Percentiles rank a stretch among this genome's conserved stretches.
Evolutionary conservation across 805 yeast genomes (phyloP).

Genomic region (Sugiyamaella lignohabitans): DNA sequence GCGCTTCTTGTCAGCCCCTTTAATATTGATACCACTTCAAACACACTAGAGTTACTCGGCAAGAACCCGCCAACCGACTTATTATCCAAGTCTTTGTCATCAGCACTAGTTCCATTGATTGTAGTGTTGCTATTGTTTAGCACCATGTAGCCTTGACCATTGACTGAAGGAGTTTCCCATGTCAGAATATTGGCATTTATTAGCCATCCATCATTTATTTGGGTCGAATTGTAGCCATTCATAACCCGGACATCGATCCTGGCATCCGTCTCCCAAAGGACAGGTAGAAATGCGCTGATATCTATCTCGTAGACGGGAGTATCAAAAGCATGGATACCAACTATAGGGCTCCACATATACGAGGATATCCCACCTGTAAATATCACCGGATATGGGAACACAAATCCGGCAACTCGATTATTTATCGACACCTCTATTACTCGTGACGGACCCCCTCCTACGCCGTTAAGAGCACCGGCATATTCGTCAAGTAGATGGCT

Average conservation of each 20-base stretch:
- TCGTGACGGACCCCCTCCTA: conserved; percentile 54
- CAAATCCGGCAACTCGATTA: conserved; percentile 52
- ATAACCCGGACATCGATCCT: conserved; percentile 7
- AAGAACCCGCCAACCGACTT: background rate
- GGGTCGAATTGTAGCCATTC: conserved; percentile 10
- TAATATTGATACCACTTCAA: background rate
- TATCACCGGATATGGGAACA: conserved; percentile 67
- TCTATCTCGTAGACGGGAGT: conserved; percentile 62
- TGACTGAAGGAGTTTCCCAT: conserved; percentile 21
- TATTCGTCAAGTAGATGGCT: conserved; percentile 37
- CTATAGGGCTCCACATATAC: conserved; percentile 73
- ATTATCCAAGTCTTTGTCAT: background rate
- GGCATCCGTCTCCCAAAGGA: conserved; percentile 48
- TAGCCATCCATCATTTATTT: conserved; percentile 27
- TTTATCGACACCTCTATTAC: conserved; percentile 55
- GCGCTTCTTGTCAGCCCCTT: background rate
- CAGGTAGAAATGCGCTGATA: conserved; percentile 60
- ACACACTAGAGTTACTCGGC: background rate
- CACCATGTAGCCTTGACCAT: conserved; percentile 20
- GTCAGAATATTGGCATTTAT: conserved; percentile 27
- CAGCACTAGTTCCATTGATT: background rate
- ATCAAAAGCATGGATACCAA: conserved; percentile 68
- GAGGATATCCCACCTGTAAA: conserved; percentile 83
- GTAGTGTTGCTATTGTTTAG: conserved; percentile 1
- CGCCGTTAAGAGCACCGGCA: conserved; percentile 28